Evolutionary conservation across 208 protist genomes (phyloP).

Genomic region (Porcisia hertigi): DNA sequence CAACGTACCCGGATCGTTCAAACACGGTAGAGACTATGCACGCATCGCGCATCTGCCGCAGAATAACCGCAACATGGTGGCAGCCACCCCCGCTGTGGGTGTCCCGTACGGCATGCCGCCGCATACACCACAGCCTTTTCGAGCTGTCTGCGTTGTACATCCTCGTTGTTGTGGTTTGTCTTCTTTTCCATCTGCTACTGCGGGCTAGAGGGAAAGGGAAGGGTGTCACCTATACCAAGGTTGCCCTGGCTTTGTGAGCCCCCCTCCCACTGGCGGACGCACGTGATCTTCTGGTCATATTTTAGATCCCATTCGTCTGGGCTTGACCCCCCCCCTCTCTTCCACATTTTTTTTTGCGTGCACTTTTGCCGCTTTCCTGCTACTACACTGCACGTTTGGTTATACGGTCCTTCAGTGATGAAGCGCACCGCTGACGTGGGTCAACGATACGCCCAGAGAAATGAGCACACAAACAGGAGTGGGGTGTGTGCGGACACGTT

Average conservation of each 20-base stretch:
- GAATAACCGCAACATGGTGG: conserved; percentile 16
- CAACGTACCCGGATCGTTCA: neutral
- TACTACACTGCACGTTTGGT: neutral
- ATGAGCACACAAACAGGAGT: neutral
- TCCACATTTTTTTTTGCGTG: neutral
- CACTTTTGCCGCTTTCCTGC: neutral
- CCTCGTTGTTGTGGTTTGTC: neutral
- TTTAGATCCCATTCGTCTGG: neutral
- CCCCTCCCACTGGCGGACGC: neutral
- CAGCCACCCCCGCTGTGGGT: conserved; percentile 8
- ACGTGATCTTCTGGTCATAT: neutral
- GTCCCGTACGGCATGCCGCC: conserved; percentile 9
- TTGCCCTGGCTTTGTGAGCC: neutral
- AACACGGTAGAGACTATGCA: neutral
- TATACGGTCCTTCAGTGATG: neutral
- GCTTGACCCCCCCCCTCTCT: neutral
- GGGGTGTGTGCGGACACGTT: neutral
- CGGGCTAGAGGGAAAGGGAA: conserved; percentile 2
- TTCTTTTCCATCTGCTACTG: conserved; percentile 8
- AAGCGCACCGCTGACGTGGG: neutral
- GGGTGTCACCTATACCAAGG: neutral
- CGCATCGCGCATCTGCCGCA: conserved; percentile 8
- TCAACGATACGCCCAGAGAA: neutral
- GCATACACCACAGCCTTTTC: conserved; percentile 9
- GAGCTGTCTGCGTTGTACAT: conserved; percentile 12